Conservation (phyloP, 495 filamentous ascomycete species). For the Bombardia bombarda region DNA sequence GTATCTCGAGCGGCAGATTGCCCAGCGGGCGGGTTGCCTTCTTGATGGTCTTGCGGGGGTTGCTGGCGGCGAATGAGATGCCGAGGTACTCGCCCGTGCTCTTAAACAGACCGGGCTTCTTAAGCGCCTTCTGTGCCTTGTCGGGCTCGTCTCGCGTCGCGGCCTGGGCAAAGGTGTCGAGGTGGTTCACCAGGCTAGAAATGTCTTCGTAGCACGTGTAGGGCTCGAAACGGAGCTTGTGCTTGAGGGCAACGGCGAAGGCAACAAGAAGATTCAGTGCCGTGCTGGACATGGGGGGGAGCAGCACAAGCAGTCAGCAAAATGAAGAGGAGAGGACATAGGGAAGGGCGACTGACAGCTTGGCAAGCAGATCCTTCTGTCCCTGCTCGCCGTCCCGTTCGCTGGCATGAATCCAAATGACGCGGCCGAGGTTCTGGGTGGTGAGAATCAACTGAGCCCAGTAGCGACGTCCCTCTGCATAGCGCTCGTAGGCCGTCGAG, state of each 20-base stretch:
- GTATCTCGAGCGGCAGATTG: constrained; percentile 70
- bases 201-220: constrained; percentile 70
- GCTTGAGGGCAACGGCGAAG: constrained; percentile 69
- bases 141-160: constrained; percentile 49
- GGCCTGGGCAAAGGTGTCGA: constrained; percentile 61
- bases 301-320: neutral
- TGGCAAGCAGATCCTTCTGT: constrained; percentile 64
- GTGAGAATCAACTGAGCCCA: constrained; percentile 69
- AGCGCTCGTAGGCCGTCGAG: constrained; percentile 80
- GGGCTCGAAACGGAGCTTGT: constrained; percentile 82
- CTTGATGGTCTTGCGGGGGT: constrained; percentile 67
- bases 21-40: constrained; percentile 54
- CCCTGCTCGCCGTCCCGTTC: constrained; percentile 54
- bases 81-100: constrained; percentile 60
- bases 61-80: constrained; percentile 59
- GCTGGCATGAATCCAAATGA: constrained; percentile 68
- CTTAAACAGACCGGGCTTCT: constrained; percentile 50
- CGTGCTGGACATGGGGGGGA: constrained; percentile 34
- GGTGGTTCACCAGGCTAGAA: constrained; percentile 45
- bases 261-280: constrained; percentile 76
- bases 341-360: constrained; percentile 39
- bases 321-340: constrained; percentile 4
- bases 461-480: constrained; percentile 65
- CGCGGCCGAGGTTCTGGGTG: constrained; percentile 64
- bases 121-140: constrained; percentile 25